Base-by-base conservation (phyloP, 2,329 filamentous ascomycete genomes). In the Ophiocordyceps camponoti-floridani region DNA sequence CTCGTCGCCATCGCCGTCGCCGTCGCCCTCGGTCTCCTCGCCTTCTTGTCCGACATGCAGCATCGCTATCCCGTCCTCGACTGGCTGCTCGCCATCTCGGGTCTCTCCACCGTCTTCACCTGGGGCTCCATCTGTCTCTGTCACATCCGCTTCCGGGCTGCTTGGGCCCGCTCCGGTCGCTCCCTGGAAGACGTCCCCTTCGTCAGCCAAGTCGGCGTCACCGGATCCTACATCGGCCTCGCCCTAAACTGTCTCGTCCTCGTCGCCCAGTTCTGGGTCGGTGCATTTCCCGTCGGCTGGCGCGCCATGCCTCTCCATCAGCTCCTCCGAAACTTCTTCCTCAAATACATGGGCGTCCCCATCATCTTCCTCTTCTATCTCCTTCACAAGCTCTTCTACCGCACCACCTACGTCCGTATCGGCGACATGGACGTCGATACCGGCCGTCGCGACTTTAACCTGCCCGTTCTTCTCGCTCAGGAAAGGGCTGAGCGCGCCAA, bases 81-180 rank as follows among this genome's bases (percentile, higher is more conserved):
- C 54, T 94, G 88, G 87, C 75, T 94, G 60, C 69, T 84, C 40
- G 75, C 82, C 47, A 70, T 86, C 42, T 84, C 80, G 1, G 82
- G 79, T 42, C 70, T 87, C 23, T 82, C 79, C 10, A 79, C 75
- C 41, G 73, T 86, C 57, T 84, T 88, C 65, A 87, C 82, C 5
- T 88, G 84, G 84, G 76, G 71, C 45, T 83, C 83, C 51, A 89
- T 94, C 59, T 94, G 86, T 60, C 65, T 93, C n/a, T 76, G 82
- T 23, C 88, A 95, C 62, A 93, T 95, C 56, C 85, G 87, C 46
- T 95, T 95, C 73, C 84, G 88, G 50, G 65, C 66, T 26, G 84
- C 79, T n/a, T 94, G 86, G 85, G 69, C 67, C 41, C 56, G 64
- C 12, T 75, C 79, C 48, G 83, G 82, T 41, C 81, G 80, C 57